Conservation (phyloP, 2,329 filamentous ascomycete genomes). For the Fusarium caatingaense region DNA sequence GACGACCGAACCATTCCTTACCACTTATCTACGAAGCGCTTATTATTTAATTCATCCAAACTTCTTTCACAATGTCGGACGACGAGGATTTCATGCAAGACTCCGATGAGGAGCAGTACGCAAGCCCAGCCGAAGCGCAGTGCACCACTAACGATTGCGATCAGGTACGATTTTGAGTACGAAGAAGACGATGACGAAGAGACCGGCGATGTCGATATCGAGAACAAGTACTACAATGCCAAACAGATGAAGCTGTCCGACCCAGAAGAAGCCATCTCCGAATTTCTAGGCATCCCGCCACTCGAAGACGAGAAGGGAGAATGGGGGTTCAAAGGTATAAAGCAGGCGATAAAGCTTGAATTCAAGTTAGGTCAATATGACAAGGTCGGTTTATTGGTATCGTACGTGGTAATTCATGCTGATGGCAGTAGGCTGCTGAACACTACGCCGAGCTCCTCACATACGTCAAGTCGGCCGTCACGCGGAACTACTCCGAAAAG, state of each 20-base stretch:
- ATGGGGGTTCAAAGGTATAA: slow-evolving; percentile 98
- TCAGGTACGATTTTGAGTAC: slow-evolving; percentile 93
- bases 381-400: slow-evolving; percentile 64
- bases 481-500: slow-evolving; percentile 98
- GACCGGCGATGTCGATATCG: slow-evolving; percentile 89
- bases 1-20: not conserved
- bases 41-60: not conserved
- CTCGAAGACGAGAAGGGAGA: slow-evolving; percentile 93
- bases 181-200: slow-evolving; percentile 93
- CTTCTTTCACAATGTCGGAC: slow-evolving; percentile 58
- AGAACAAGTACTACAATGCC: slow-evolving; percentile 99
- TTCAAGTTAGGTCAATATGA: slow-evolving; percentile 92
- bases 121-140: slow-evolving; percentile 13
- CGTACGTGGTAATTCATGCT: not conserved
- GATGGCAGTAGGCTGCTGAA: slow-evolving; percentile 76
- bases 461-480: slow-evolving; percentile 96
- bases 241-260: slow-evolving; percentile 94
- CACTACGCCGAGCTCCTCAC: slow-evolving; percentile 96
- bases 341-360: slow-evolving; percentile 97
- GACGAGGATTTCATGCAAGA: slow-evolving; percentile 63
- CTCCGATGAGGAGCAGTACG: slow-evolving; percentile 60
- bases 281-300: slow-evolving; percentile 89
- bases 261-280: slow-evolving; percentile 87
- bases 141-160: slow-evolving; percentile 30
- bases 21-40: not conserved